Base-by-base conservation (phyloP, 768 basidiomycete species). In the Suillus lakei region DNA sequence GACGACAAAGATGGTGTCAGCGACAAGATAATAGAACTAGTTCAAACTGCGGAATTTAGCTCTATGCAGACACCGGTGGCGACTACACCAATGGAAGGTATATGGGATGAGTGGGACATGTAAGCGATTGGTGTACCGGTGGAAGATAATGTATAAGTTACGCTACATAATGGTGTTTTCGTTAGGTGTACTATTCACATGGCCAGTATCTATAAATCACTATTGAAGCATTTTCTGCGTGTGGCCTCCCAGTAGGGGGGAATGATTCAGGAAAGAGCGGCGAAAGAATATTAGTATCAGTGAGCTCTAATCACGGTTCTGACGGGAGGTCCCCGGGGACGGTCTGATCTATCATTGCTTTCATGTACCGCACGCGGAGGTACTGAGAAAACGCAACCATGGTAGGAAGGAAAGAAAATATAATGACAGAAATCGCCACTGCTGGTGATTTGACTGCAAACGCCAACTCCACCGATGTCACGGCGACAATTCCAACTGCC, bases 51-150 rank as follows among this genome's bases (percentile, higher is more conserved):
- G 39, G 90, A 91, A 67, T 76, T 89, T 50, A 72, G 74, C 34
- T 71, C 71, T 10, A n/a, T 3, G 2, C 63, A 62, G 23, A 74
- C 78, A 34, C 74, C 77, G 6, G 72, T 79, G n/a, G 73, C 77
- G 3, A 71, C 81, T 5, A 67, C 70, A 48, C 54, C 66, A 46
- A 2, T 44, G 10, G 76, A 77, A 16, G 72, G 70, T 51, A 44
- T 77, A 64, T 93, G 91, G 90, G 89, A 90, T 55, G 91, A 91
- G 68, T 92, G 91, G 89, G 90, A 91, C 70, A 88, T 90, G 86
- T 84, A 65, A 72, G 43, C 23, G 43, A 36, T 48, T 18, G 12
- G 21, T 21, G 38, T 39, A 39, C 5, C 23, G 64, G 56, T 44
- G 53, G 51, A 53, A 62, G 56, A 39, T 58, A 26, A 63, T 39